Base-by-base conservation (phyloP, 2,329 filamentous ascomycete species). In the Aureobasidium sp. region DNA sequence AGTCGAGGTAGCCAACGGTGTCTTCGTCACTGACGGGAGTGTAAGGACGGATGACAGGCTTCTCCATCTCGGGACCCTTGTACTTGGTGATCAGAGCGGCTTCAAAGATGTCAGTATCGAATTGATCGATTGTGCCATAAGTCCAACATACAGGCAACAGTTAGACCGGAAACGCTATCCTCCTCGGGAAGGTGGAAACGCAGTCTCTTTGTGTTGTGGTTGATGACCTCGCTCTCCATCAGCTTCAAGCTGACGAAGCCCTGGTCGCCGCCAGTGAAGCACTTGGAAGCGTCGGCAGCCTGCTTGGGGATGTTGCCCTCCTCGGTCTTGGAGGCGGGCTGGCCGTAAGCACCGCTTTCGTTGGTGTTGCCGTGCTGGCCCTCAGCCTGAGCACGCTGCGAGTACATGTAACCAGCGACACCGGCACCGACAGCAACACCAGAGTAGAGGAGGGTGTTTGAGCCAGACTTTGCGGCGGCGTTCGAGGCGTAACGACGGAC, bases 151-250 rank as follows among this genome's bases (percentile, higher is more conserved):
- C 90, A 96, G 63, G 93, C 86, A 66, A 96, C 80, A 39, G 83
- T 77, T 63, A 99, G 79, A 48, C 94, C 94, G 63, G 90, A 93
- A 59, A 96, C 87, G 77, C 88, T 85, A 73, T 96, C 88, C 66
- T 85, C 81, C 74, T 95, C 89, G 17, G 90, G 90, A 47, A 97
- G 85, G 70, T 87, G 86, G 78, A 99, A 97, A 69, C 89, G 87
- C 73, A 97, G 82, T 70, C 84, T 87, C 86, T 97, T 97, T 70
- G 91, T 95, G 82, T 97, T 97, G 82, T 92, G 89, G 81, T 91
- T 97, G 78, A 97, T 77, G 50, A 81, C 78, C 78, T 96, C 88
- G 55, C 91, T 83, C 62, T 87, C 85, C 62, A 90, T 84, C 62
- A 97, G 82, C 78, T 89, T 87, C 68, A 97, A 82, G 65, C 86